Percentiles rank a stretch among this genome's conserved stretches.
Conservation (phyloP, 2,329 filamentous ascomycete genomes). For the Aspergillus piperis region DNA sequence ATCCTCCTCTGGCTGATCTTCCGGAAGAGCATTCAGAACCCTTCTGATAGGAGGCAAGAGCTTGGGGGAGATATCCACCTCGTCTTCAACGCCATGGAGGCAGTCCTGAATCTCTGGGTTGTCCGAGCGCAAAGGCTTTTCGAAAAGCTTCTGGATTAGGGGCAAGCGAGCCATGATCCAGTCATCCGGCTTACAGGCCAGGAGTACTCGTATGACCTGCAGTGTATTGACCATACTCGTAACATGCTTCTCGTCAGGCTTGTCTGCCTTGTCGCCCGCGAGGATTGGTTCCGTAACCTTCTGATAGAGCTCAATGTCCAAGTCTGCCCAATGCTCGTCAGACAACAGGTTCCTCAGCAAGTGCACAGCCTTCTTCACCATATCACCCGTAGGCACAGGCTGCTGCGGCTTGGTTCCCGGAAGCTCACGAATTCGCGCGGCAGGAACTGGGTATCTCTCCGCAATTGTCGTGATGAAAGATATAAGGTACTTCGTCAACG, state of each 20-base stretch:
- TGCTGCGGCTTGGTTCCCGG: slow-evolving; percentile 50
- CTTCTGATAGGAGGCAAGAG: slow-evolving; percentile 76
- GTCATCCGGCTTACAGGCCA: slow-evolving; percentile 84
- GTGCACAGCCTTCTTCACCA: slow-evolving; percentile 80
- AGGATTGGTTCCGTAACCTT: slow-evolving; percentile 87
- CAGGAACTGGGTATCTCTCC: slow-evolving; percentile 78
- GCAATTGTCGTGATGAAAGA: slow-evolving; percentile 90
- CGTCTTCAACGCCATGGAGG: slow-evolving; percentile 72
- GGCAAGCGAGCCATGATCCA: slow-evolving; percentile 83
- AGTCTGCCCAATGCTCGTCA: slow-evolving; percentile 84
- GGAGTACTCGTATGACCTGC: slow-evolving; percentile 84
- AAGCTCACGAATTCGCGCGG: slow-evolving; percentile 64
- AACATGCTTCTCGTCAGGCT: slow-evolving; percentile 78
- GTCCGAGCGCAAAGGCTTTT: slow-evolving; percentile 85
- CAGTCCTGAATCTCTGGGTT: slow-evolving; percentile 93
- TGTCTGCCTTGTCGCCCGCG: slow-evolving; percentile 78
- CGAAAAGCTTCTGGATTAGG: slow-evolving; percentile 80
- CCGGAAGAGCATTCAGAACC: slow-evolving; percentile 84
- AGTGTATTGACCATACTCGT: slow-evolving; percentile 91
- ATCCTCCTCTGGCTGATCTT: slow-evolving; percentile 78
- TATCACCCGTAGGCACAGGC: slow-evolving; percentile 66
- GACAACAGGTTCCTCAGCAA: slow-evolving; percentile 83
- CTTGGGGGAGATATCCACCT: slow-evolving; percentile 67
- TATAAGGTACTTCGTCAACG: slow-evolving; percentile 92
- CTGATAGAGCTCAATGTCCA: slow-evolving; percentile 87